A percentile compares a stretch with the other conserved stretches of the same genome.
phyloP scores from a whole-genome alignment of 2,329 filamentous ascomycete genomes.

The Penicillium sp. region DNA sequence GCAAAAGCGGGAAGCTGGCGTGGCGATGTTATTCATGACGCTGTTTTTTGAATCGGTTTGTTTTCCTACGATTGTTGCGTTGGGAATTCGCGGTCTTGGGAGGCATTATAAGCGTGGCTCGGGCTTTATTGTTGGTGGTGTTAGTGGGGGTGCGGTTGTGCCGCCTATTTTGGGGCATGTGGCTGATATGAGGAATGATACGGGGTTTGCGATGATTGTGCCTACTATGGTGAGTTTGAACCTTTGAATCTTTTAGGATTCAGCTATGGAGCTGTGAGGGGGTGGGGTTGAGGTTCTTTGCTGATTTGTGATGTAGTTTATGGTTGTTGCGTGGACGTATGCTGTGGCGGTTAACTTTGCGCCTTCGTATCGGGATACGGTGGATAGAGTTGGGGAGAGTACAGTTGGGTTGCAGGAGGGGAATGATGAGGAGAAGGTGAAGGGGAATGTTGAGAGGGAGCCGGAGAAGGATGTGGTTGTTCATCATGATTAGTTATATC shows the following conservation, averaged over 20 bases:
- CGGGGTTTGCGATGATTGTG: conserved; percentile 68
- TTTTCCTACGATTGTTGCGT: conserved; percentile 80
- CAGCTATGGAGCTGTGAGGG: too few relatives aligned
- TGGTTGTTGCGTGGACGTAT: conserved; percentile 61
- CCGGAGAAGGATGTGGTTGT: conserved; percentile 18
- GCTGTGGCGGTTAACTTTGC: conserved; percentile 68
- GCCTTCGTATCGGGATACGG: conserved; percentile 64
- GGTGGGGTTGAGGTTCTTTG: too few relatives aligned
- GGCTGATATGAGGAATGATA: conserved; percentile 65
- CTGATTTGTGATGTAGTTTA: conserved; percentile 50
- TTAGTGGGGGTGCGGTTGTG: conserved; percentile 73
- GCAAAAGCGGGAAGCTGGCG: conserved; percentile 52
- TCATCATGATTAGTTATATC: conserved; percentile 11
- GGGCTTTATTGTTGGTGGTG: conserved; percentile 72
- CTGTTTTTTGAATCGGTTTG: conserved; percentile 83
- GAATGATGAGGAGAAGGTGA: conserved; percentile 35
- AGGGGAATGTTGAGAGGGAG: conserved; percentile 14
- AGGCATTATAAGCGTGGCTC: conserved; percentile 77
- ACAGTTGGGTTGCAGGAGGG: conserved; percentile 45
- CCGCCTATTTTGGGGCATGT: conserved; percentile 72
- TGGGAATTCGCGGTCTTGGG: conserved; percentile 76
- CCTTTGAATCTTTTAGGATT: too few relatives aligned
- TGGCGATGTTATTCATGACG: conserved; percentile 67
- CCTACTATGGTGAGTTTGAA: conserved; percentile 57
- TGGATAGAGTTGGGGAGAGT: conserved; percentile 59